These are phyloP conservation scores for Yarrowia keelungensis DNA, from an alignment of 805 yeast genomes.

Conservation along the genomic window DNA sequence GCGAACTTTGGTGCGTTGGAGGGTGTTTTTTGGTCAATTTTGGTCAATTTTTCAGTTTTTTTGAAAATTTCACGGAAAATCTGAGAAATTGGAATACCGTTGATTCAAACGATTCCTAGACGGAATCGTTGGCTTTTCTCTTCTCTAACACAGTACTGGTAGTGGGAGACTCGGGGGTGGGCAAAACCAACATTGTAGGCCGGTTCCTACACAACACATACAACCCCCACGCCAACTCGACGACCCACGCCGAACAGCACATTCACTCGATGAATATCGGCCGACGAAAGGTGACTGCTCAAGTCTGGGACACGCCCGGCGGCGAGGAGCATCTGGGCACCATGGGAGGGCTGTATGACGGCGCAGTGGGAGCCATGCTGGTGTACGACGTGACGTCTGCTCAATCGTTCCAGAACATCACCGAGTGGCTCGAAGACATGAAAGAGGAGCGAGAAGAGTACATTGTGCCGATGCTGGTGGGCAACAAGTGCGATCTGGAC, in stretches of 20 bases:
- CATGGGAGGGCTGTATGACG: slow-evolving; percentile 61
- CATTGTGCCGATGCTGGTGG: slow-evolving; percentile 79
- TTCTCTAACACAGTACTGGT: slow-evolving; percentile 65
- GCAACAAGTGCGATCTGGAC: slow-evolving; percentile 81
- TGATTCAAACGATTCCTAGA: too few species aligned
- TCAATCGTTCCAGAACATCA: slow-evolving; percentile 83
- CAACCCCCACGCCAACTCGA: slow-evolving; percentile 91
- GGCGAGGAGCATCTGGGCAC: slow-evolving; percentile 86
- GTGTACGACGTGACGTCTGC: slow-evolving; percentile 94
- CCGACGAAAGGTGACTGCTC: slow-evolving; percentile 94
- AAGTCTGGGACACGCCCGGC: slow-evolving; percentile 99
- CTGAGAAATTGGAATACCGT: background rate
- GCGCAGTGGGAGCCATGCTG: slow-evolving; percentile 94
- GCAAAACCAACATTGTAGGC: slow-evolving; percentile 90
- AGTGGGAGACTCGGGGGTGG: slow-evolving; percentile 97
- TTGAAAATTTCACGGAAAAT: background rate
- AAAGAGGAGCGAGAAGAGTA: slow-evolving; percentile 95
- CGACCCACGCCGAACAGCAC: slow-evolving; percentile 98
- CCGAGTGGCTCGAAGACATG: slow-evolving; percentile 90
- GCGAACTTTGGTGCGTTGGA: background rate
- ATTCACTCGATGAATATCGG: slow-evolving; percentile 93
- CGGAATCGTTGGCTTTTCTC: background rate
- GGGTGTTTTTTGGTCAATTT: background rate
- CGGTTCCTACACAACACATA: slow-evolving; percentile 96
- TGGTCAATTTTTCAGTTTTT: background rate